phyloP scores from a whole-genome alignment of 1,284 basidiomycete genomes.

The Golubevia pallescens region DNA sequence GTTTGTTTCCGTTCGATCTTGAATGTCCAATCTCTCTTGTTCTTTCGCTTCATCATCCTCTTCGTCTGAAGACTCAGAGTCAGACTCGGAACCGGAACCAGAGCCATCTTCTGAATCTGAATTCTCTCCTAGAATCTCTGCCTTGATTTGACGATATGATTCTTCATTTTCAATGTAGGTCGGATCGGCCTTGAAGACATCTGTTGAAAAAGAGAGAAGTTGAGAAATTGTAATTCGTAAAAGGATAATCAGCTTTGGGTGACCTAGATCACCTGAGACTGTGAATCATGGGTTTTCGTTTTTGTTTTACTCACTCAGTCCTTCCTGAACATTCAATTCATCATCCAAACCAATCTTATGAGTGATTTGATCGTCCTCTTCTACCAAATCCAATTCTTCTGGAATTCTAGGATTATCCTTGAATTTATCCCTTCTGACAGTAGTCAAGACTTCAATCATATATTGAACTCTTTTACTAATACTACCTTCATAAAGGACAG shows the following conservation, averaged over 20 bases:
- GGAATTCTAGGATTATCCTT: constrained; percentile 95
- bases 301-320: constrained; percentile 74
- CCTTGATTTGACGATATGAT: constrained; percentile 53
- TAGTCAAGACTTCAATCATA: constrained; percentile 87
- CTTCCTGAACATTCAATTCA: constrained; percentile 89
- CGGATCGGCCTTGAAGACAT: constrained; percentile 57
- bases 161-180: constrained; percentile 57
- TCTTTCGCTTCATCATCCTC: constrained; percentile 75
- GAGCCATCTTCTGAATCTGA: constrained; percentile 31
- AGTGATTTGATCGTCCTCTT: constrained; percentile 96
- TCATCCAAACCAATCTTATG: constrained; percentile 91
- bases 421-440: constrained; percentile 93
- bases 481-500: constrained; percentile 89
- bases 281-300: constrained; percentile 3
- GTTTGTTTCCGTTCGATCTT: constrained; percentile 93
- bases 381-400: constrained; percentile 92
- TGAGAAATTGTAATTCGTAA: no score
- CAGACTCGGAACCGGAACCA: constrained; percentile 27
- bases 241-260: no score
- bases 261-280: no score
- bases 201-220: constrained; percentile 2
- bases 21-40: constrained; percentile 74
- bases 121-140: constrained; percentile 58
- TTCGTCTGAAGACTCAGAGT: constrained; percentile 69
- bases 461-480: constrained; percentile 98